phyloP scores from a whole-genome alignment of 345 rosid species.

The Hibiscus tridactylites region DNA sequence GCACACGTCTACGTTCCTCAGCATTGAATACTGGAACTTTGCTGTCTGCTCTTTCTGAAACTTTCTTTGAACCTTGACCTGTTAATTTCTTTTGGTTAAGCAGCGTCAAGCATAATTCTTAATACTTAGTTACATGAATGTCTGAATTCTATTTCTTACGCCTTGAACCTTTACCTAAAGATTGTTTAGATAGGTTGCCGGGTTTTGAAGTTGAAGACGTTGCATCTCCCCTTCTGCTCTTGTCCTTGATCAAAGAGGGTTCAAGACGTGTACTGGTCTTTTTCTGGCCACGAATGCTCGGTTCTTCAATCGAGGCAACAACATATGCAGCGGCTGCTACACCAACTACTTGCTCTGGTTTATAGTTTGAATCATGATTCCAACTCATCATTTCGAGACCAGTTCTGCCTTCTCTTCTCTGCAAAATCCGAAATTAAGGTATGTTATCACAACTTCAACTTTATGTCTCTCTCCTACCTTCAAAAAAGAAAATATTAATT shows the following conservation, averaged over 20 bases:
- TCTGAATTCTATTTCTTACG: constrained; percentile 1
- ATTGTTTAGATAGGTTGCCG: constrained; percentile 1
- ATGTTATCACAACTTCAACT: not conserved
- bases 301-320: constrained; percentile 20
- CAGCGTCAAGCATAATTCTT: not conserved
- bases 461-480: not conserved
- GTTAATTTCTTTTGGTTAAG: not conserved
- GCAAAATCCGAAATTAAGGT: constrained; percentile 15
- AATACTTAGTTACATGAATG: not conserved
- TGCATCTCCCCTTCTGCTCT: constrained; percentile 23
- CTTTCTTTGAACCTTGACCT: constrained; percentile 16
- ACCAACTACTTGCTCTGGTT: constrained; percentile 25
- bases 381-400: constrained; percentile 33
- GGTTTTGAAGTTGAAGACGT: constrained; percentile 5
- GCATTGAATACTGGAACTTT: constrained; percentile 2
- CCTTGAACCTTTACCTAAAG: constrained; percentile 17
- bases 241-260: constrained; percentile 13
- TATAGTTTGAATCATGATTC: constrained; percentile 5
- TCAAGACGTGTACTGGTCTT: constrained; percentile 2
- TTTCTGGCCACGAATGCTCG: constrained; percentile 9
- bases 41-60: constrained; percentile 4
- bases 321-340: constrained; percentile 51
- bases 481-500: not conserved
- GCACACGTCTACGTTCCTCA: constrained; percentile 15
- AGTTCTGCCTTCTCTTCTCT: constrained; percentile 35